A percentile compares a stretch with the other conserved stretches of the same genome.
Conservation (phyloP, 1,139 yeast species). For the Yamadazyma kanchanaburiensis region DNA sequence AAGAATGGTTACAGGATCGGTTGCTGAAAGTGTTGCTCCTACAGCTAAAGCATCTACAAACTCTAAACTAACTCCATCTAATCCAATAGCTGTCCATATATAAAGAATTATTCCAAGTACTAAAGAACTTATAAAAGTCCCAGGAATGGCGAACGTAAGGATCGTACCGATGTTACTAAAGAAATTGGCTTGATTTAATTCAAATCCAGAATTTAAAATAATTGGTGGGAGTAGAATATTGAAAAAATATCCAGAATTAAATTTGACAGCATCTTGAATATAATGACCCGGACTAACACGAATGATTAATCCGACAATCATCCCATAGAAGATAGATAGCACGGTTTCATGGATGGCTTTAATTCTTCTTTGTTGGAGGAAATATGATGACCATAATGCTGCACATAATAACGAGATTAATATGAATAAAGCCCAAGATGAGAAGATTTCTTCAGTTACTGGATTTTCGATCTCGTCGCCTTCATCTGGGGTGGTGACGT, state of each 20-base stretch:
- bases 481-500: slow-evolving; percentile 51
- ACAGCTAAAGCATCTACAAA: slow-evolving; percentile 96
- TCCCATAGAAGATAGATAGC: slow-evolving; percentile 90
- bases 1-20: slow-evolving; percentile 96
- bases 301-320: slow-evolving; percentile 90
- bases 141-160: slow-evolving; percentile 93
- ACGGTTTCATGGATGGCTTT: slow-evolving; percentile 97
- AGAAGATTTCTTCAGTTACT: slow-evolving; percentile 91
- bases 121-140: slow-evolving; percentile 87
- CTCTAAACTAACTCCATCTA: slow-evolving; percentile 83
- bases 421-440: slow-evolving; percentile 96
- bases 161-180: slow-evolving; percentile 91
- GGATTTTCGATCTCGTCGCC: slow-evolving; percentile 75
- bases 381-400: slow-evolving; percentile 94
- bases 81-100: slow-evolving; percentile 87
- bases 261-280: slow-evolving; percentile 94
- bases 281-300: slow-evolving; percentile 93
- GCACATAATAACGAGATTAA: slow-evolving; percentile 74
- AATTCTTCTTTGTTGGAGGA: slow-evolving; percentile 84
- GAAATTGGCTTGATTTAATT: slow-evolving; percentile 91
- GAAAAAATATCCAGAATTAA: slow-evolving; percentile 91
- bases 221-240: slow-evolving; percentile 94
- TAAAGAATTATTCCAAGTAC: slow-evolving; percentile 83
- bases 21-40: slow-evolving; percentile 96
- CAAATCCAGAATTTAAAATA: slow-evolving; percentile 93